Percentiles rank a stretch among this genome's conserved stretches.
Evolutionary conservation across 441 rosid genomes (phyloP).

Genomic region (Jatropha multifida): DNA sequence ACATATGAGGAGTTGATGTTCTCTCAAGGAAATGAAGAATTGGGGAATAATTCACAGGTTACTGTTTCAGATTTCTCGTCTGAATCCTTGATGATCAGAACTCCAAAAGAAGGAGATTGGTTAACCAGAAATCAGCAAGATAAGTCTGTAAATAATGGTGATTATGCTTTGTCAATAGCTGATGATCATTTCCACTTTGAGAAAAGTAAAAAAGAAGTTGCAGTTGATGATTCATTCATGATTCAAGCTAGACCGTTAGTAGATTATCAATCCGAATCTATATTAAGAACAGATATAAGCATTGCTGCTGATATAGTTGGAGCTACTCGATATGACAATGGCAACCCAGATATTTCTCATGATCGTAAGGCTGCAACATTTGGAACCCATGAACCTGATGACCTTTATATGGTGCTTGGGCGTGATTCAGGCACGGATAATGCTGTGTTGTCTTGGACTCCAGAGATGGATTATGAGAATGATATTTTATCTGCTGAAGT

Average conservation of each 20-base stretch:
- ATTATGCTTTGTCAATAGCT: slow-evolving; percentile 36
- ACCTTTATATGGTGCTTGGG: slow-evolving; percentile 85
- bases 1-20: slow-evolving; percentile 52
- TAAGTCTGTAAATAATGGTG: slow-evolving; percentile 37
- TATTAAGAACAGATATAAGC: slow-evolving; percentile 53
- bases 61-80: slow-evolving; percentile 41
- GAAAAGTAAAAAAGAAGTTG: slow-evolving; percentile 48
- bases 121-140: slow-evolving; percentile 44
- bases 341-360: slow-evolving; percentile 30
- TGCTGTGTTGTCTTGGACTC: slow-evolving; percentile 57
- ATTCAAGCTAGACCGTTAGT: slow-evolving; percentile 51
- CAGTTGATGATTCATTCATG: slow-evolving; percentile 84
- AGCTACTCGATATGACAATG: slow-evolving; percentile 41
- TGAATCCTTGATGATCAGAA: slow-evolving; percentile 45
- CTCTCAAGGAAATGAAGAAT: slow-evolving; percentile 37
- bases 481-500: slow-evolving; percentile 42
- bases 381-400: slow-evolving; percentile 69
- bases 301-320: slow-evolving; percentile 63
- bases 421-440: slow-evolving; percentile 57
- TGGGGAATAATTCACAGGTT: slow-evolving; percentile 31
- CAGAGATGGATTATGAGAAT: slow-evolving; percentile 68
- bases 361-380: slow-evolving; percentile 26
- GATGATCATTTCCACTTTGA: slow-evolving; percentile 28
- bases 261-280: slow-evolving; percentile 47
- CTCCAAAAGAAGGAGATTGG: slow-evolving; percentile 71